Evolutionary conservation across 2,329 filamentous ascomycete genomes (phyloP).

Genomic region (Cadophora sp.): DNA sequence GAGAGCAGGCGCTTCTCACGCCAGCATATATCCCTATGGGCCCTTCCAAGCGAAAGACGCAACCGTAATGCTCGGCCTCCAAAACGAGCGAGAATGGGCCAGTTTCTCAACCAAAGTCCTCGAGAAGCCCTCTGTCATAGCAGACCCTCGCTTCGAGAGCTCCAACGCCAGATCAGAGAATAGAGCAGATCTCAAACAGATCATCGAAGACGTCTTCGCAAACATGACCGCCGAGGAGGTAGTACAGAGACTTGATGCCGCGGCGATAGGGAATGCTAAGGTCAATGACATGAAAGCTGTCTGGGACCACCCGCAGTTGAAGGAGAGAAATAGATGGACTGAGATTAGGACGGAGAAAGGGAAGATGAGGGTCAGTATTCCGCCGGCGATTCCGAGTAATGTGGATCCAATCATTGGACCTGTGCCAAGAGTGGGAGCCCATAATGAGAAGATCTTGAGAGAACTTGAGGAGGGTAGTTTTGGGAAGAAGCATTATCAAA

Average conservation of each 20-base stretch:
- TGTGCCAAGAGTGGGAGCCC: slow-evolving; percentile 17
- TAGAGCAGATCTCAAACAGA: slow-evolving; percentile 2
- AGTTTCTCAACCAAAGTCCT: slow-evolving; percentile 13
- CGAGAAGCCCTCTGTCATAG: neutral
- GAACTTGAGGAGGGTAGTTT: slow-evolving; percentile 17
- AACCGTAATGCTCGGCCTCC: slow-evolving; percentile 18
- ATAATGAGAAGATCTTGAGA: slow-evolving; percentile 19
- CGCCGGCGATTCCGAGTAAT: slow-evolving; percentile 20
- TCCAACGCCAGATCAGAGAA: slow-evolving; percentile 14
- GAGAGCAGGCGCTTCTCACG: slow-evolving; percentile 13
- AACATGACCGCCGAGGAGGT: slow-evolving; percentile 14
- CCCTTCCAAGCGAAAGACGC: slow-evolving; percentile 9
- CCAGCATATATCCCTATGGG: slow-evolving; percentile 21
- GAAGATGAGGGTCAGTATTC: slow-evolving; percentile 14
- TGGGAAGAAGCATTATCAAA: slow-evolving; percentile 12
- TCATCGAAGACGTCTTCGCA: slow-evolving; percentile 16
- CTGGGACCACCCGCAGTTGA: slow-evolving; percentile 16
- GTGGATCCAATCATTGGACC: slow-evolving; percentile 19
- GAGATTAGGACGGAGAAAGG: slow-evolving; percentile 18
- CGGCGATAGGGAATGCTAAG: slow-evolving; percentile 19
- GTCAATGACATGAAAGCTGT: slow-evolving; percentile 19
- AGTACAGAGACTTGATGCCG: slow-evolving; percentile 12
- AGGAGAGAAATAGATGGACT: slow-evolving; percentile 11
- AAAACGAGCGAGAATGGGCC: slow-evolving; percentile 21
- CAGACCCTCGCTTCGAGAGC: neutral